Conservation (phyloP, 345 rosid genomes). For the Hibiscus tridactylites region DNA sequence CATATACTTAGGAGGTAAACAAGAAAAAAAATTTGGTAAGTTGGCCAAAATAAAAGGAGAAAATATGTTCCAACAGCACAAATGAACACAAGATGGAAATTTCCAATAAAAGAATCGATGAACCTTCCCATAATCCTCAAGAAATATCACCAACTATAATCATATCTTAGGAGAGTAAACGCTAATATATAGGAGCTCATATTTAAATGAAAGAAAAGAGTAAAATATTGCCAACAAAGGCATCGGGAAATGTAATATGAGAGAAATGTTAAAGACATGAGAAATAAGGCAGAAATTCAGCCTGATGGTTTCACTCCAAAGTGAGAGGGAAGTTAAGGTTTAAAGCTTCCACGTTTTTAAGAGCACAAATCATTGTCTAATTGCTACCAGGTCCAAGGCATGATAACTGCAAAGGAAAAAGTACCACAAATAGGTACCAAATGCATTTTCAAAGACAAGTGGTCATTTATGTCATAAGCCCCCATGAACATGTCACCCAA, state of each 20-base stretch:
- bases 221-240: too few species aligned
- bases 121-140: not conserved
- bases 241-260: not conserved
- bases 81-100: not conserved
- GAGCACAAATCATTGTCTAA: not conserved
- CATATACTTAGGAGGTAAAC: not conserved
- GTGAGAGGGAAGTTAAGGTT: not conserved
- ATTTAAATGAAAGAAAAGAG: too few species aligned
- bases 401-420: not conserved
- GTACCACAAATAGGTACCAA: not conserved
- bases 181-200: too few species aligned
- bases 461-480: not conserved
- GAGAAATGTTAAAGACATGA: not conserved
- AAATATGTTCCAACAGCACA: not conserved
- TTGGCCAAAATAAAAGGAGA: not conserved
- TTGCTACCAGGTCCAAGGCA: not conserved
- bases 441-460: not conserved
- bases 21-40: not conserved
- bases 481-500: too few species aligned
- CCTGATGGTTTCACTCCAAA: not conserved
- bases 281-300: not conserved
- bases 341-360: not conserved
- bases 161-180: not conserved
- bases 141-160: not conserved
- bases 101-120: not conserved